These are phyloP conservation scores for Hemisphaericaspora lyxosophila DNA, from an alignment of 1,139 yeast genomes.

Conservation along the genomic window DNA sequence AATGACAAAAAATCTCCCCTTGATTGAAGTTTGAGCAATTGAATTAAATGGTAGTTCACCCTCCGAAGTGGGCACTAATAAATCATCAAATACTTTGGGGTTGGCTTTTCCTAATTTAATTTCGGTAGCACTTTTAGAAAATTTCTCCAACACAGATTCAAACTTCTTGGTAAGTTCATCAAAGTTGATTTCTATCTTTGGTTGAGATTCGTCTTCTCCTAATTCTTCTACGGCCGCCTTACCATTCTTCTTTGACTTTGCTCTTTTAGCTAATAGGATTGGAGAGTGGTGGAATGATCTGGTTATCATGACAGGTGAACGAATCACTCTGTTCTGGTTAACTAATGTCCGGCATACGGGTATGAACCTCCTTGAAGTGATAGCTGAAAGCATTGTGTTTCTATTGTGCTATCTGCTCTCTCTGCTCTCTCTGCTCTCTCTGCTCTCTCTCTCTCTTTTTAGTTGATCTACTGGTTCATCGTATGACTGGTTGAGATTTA, in stretches of 20 bases:
- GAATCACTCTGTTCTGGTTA: not conserved
- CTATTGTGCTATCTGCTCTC: too few relatives aligned
- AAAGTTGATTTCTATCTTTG: slow-evolving; percentile 32
- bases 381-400: not conserved
- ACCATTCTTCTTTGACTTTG: slow-evolving; percentile 19
- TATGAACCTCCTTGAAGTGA: not conserved
- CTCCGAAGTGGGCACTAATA: slow-evolving; percentile 48
- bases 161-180: slow-evolving; percentile 47
- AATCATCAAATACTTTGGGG: slow-evolving; percentile 62
- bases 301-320: not conserved
- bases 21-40: slow-evolving; percentile 73
- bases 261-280: slow-evolving; percentile 7
- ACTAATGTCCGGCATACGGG: not conserved
- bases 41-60: slow-evolving; percentile 51
- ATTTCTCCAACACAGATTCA: slow-evolving; percentile 49
- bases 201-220: slow-evolving; percentile 14
- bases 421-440: too few relatives aligned
- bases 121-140: slow-evolving; percentile 57
- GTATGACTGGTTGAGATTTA: too few relatives aligned
- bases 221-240: slow-evolving; percentile 19
- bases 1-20: slow-evolving; percentile 69
- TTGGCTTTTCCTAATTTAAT: slow-evolving; percentile 67
- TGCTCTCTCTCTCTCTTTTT: not conserved
- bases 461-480: too few relatives aligned
- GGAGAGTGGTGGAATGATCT: slow-evolving; percentile 8